A percentile compares a stretch with the other conserved stretches of the same genome.
Evolutionary conservation across 2,329 filamentous ascomycete genomes (phyloP).

Genomic region (Saccharata proteae): DNA sequence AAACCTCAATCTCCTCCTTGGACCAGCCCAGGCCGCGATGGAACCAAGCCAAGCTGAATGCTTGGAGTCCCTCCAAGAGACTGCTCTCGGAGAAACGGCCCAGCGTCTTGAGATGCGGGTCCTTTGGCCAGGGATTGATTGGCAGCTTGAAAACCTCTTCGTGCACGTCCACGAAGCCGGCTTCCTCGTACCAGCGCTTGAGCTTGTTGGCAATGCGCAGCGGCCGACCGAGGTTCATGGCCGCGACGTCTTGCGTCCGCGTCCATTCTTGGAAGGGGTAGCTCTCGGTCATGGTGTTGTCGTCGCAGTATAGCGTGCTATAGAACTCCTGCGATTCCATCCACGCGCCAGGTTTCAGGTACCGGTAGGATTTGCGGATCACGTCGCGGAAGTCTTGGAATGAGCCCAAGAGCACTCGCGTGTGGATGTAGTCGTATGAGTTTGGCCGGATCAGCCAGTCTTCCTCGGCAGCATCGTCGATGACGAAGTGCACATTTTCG

Average conservation of each 20-base stretch:
- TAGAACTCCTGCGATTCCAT: conserved; percentile 32
- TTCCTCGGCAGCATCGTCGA: conserved; percentile 52
- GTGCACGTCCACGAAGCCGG: conserved; percentile 46
- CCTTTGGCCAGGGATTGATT: conserved; percentile 39
- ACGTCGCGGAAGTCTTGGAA: conserved; percentile 45
- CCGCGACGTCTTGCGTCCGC: conserved; percentile 29
- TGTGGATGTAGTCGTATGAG: conserved; percentile 48
- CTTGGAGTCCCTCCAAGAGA: conserved; percentile 33
- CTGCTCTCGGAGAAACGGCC: conserved; percentile 39
- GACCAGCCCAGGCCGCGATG: conserved; percentile 32
- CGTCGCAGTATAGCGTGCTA: conserved; percentile 39
- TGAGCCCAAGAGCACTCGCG: conserved; percentile 45
- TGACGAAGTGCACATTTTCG: conserved; percentile 60
- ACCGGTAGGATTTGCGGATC: conserved; percentile 38
- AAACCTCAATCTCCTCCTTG: conserved; percentile 31
- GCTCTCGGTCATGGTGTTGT: conserved; percentile 38
- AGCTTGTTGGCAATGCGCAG: conserved; percentile 42
- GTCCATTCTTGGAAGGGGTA: conserved; percentile 40
- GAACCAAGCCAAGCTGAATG: conserved; percentile 31
- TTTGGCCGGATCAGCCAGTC: conserved; percentile 44
- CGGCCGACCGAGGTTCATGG: conserved; percentile 33
- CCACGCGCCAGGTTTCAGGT: conserved; percentile 45
- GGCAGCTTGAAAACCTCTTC: conserved; percentile 42
- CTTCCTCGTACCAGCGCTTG: conserved; percentile 41
- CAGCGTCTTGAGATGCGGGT: conserved; percentile 34